Conservation (phyloP, 1,139 yeast species). For the Geotrichum macrosporum region DNA sequence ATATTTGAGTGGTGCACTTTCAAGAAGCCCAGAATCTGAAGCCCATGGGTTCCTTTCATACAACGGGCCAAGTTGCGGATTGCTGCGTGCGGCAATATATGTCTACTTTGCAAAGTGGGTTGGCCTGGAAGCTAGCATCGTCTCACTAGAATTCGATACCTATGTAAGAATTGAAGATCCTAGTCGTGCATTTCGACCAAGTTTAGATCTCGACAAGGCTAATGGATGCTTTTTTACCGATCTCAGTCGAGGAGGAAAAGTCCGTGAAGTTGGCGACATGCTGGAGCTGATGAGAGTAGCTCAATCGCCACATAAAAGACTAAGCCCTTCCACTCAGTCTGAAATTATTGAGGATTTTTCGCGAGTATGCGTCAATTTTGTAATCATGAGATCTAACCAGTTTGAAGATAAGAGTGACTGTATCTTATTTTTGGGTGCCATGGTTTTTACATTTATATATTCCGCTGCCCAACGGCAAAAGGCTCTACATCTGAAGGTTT, state of each 20-base stretch:
- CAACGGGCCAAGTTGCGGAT: constrained; percentile 4
- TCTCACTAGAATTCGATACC: constrained; percentile 12
- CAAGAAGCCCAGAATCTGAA: background rate
- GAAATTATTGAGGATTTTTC: constrained; percentile 1
- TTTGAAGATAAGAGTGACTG: constrained; percentile 3
- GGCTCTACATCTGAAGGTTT: background rate
- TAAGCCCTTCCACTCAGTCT: constrained; percentile 1
- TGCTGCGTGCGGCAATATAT: constrained; percentile 14
- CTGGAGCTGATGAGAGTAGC: constrained; percentile 9
- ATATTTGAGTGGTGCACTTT: constrained; percentile 8
- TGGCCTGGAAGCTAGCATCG: constrained; percentile 15
- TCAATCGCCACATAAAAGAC: background rate
- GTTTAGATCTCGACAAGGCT: background rate
- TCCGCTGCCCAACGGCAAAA: constrained; percentile 3
- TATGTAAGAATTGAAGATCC: constrained; percentile 18
- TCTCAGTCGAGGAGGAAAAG: constrained; percentile 16
- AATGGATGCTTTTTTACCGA: constrained; percentile 16
- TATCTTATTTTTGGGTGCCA: constrained; percentile 3
- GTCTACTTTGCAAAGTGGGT: constrained; percentile 20
- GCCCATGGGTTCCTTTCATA: background rate
- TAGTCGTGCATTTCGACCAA: background rate
- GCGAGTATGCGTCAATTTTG: background rate
- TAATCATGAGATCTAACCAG: background rate
- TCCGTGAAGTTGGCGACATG: constrained; percentile 18
- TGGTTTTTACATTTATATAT: constrained; percentile 2